These are phyloP conservation scores for Clavariopsis aquatica DNA, from an alignment of 495 filamentous ascomycete genomes.

Conservation along the genomic window DNA sequence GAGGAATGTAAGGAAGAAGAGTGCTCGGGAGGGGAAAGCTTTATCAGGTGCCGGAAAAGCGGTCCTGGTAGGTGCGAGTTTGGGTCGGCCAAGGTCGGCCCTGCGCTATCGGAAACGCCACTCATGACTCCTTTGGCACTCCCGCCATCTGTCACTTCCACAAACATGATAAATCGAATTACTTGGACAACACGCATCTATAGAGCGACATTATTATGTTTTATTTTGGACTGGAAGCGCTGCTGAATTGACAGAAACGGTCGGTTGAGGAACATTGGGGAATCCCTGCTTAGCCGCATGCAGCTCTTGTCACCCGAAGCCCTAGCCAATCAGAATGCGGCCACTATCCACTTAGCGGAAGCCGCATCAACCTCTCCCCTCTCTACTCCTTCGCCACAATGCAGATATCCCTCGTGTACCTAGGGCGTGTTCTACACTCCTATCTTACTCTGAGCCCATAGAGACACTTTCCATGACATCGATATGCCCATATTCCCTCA, in stretches of 20 bases:
- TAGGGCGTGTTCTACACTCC: not conserved
- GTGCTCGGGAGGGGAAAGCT: not conserved
- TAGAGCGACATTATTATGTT: not conserved
- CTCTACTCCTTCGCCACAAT: not conserved
- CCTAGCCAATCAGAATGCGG: too few species aligned
- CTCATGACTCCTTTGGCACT: not conserved
- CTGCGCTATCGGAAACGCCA: constrained; percentile 8
- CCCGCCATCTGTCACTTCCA: not conserved
- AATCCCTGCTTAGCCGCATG: not conserved
- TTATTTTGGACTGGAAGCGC: not conserved
- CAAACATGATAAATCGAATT: not conserved
- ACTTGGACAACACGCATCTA: not conserved
- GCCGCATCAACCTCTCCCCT: not conserved
- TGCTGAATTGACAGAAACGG: not conserved
- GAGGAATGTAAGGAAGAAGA: not conserved
- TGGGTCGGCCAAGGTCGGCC: constrained; percentile 7
- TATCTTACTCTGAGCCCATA: not conserved
- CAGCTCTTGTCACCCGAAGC: too few species aligned
- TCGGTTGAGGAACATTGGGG: not conserved
- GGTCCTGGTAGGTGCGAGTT: not conserved
- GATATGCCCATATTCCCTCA: not conserved
- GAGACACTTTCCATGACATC: not conserved
- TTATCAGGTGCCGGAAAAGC: constrained; percentile 6
- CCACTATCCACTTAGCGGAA: not conserved
- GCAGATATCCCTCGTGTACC: not conserved